phyloP scores from a whole-genome alignment of 2,329 filamentous ascomycete genomes.

The Cordyceps cateniannulata region DNA sequence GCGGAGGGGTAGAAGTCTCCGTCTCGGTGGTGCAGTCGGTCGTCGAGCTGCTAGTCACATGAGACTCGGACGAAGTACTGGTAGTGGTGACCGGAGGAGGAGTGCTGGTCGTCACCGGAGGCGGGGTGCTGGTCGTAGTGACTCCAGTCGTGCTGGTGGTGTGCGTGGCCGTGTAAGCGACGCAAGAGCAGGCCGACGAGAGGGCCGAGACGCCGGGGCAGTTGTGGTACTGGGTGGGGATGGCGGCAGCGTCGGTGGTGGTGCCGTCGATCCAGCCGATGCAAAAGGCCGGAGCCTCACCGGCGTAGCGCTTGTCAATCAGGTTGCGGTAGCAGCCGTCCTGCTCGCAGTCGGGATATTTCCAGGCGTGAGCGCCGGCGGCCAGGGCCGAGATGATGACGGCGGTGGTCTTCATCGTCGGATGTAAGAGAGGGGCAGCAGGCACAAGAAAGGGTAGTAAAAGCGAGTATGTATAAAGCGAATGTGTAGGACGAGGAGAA shows the following conservation, averaged over 20 bases:
- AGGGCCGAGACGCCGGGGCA: conserved; percentile 22
- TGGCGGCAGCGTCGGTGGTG: conserved; percentile 21
- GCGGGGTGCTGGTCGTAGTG: conserved; percentile 8
- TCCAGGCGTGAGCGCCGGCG: conserved; percentile 22
- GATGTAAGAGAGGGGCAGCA: neutral
- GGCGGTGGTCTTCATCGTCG: conserved; percentile 28
- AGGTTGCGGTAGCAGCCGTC: conserved; percentile 32
- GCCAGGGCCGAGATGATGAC: conserved; percentile 27
- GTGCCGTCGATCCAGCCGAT: conserved; percentile 24
- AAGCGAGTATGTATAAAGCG: neutral
- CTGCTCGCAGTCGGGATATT: conserved; percentile 24
- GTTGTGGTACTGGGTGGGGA: conserved; percentile 27
- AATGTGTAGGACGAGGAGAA: neutral
- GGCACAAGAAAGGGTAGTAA: neutral
- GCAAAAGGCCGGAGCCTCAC: conserved; percentile 26
- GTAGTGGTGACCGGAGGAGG: conserved; percentile 7
- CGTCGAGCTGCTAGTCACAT: neutral
- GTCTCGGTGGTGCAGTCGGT: conserved; percentile 3
- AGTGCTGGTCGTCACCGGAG: conserved; percentile 8
- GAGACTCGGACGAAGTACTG: neutral
- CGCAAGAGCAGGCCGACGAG: conserved; percentile 32
- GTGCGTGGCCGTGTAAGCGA: conserved; percentile 29
- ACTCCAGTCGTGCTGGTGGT: conserved; percentile 13
- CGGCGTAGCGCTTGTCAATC: conserved; percentile 25
- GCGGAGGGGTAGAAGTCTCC: neutral